Conservation (phyloP, 129 eudicot genomes). For the Deinandra increscens region DNA sequence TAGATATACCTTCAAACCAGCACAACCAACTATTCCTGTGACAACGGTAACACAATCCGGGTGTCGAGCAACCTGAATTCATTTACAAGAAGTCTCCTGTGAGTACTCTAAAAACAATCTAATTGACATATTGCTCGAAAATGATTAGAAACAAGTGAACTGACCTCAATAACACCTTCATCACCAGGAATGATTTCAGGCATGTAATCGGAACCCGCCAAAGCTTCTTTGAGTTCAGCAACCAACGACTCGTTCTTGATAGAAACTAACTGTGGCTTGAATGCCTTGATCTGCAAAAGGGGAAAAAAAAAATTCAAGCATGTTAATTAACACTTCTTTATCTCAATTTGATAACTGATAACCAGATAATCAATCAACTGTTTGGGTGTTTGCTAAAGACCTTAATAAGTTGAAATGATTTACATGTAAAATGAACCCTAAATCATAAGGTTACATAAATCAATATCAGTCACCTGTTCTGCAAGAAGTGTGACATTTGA, state of each 20-base stretch:
- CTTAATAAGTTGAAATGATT: not conserved
- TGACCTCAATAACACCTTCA: constrained; percentile 84
- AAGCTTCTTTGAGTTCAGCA: constrained; percentile 86
- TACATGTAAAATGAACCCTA: constrained; percentile 7
- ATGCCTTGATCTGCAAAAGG: constrained; percentile 62
- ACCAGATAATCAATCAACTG: too few relatives aligned
- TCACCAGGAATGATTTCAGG: constrained; percentile 98
- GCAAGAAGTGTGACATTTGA: constrained; percentile 99
- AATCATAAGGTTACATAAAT: not conserved
- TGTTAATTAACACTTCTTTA: not conserved
- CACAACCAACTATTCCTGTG: constrained; percentile 99
- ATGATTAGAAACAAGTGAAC: constrained; percentile 1
- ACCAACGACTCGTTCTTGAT: constrained; percentile 66
- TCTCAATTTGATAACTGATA: too few relatives aligned
- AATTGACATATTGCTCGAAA: not conserved
- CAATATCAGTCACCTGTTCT: constrained; percentile 69
- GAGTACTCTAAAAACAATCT: not conserved
- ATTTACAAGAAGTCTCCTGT: not conserved
- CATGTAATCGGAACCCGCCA: constrained; percentile 72
- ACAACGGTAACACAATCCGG: constrained; percentile 94
- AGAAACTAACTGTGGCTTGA: constrained; percentile 83
- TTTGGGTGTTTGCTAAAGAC: not conserved
- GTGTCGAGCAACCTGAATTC: constrained; percentile 85
- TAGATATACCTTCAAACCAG: constrained; percentile 94
- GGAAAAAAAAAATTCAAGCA: not conserved